Percentiles rank a stretch among this genome's conserved stretches.
These are phyloP conservation scores for Dichotomocladium elegans DNA, from an alignment of 371 early-diverging fungal genomes.

Conservation along the genomic window DNA sequence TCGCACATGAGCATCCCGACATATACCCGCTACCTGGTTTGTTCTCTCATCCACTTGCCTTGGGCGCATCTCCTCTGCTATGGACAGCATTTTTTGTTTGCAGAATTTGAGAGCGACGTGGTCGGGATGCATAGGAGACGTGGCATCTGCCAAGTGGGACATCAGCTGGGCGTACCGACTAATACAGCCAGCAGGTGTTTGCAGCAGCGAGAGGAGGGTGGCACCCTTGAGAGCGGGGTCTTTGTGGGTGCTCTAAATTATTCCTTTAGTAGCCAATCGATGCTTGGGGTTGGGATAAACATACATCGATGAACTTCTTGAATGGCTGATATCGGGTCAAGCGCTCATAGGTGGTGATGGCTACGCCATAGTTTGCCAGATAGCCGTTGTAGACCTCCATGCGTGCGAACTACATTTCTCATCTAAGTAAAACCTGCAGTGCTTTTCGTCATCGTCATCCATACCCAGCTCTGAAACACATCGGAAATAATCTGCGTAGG, in stretches of 20 bases:
- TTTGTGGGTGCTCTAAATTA: slow-evolving; percentile 20
- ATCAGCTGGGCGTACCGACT: slow-evolving; percentile 23
- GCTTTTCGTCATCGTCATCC: background rate
- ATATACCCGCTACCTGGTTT: too few relatives aligned
- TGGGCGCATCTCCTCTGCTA: slow-evolving; percentile 24
- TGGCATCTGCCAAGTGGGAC: slow-evolving; percentile 26
- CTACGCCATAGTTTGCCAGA: slow-evolving; percentile 28
- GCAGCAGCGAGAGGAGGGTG: slow-evolving; percentile 27
- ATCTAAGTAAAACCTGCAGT: background rate
- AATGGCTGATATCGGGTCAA: slow-evolving; percentile 34
- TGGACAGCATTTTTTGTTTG: slow-evolving; percentile 17
- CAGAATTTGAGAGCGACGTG: slow-evolving; percentile 27
- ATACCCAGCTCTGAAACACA: slow-evolving; percentile 37
- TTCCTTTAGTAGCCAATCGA: background rate
- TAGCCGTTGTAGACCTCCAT: slow-evolving; percentile 23
- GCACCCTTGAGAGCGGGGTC: slow-evolving; percentile 18
- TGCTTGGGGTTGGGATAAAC: background rate
- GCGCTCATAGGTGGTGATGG: slow-evolving; percentile 34
- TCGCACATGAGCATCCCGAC: too few relatives aligned
- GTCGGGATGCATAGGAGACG: slow-evolving; percentile 45
- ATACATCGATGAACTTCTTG: slow-evolving; percentile 43
- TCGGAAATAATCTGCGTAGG: slow-evolving; percentile 52
- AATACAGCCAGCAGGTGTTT: slow-evolving; percentile 29
- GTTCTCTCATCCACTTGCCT: too few relatives aligned
- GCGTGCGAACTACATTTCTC: slow-evolving; percentile 17